phyloP scores from a whole-genome alignment of 345 rosid genomes.

The Excoecaria cochinchinensis region DNA sequence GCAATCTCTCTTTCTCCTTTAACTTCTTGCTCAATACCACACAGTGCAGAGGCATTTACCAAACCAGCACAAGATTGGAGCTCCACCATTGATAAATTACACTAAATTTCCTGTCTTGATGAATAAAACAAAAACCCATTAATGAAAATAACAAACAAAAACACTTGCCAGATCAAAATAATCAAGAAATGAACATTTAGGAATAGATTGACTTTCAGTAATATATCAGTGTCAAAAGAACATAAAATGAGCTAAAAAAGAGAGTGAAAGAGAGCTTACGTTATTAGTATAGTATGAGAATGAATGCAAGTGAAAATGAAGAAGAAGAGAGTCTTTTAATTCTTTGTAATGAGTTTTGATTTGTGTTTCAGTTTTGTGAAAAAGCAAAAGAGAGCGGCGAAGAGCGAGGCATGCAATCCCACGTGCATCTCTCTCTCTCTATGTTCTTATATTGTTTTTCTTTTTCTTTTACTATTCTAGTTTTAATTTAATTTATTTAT shows the following conservation, averaged over 20 bases:
- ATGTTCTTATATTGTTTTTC: not conserved
- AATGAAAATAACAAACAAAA: conserved; percentile 1
- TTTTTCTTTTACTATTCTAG: not conserved
- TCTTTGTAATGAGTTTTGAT: not conserved
- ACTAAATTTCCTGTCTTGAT: not conserved
- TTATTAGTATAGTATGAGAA: too few species aligned
- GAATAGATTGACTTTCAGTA: not conserved
- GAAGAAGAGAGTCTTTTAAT: not conserved
- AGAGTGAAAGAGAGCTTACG: not conserved
- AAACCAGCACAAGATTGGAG: conserved; percentile 39
- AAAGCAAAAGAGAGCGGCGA: conserved; percentile 32
- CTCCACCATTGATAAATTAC: conserved; percentile 39
- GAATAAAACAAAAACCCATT: conserved; percentile 7
- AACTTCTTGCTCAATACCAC: conserved; percentile 40
- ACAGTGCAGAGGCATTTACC: conserved; percentile 45
- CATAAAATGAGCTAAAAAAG: not conserved
- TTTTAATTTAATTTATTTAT: not conserved
- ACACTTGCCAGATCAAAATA: not conserved
- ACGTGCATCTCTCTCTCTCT: conserved; percentile 34
- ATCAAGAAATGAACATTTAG: conserved; percentile 5
- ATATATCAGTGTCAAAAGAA: not conserved
- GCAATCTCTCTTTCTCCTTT: conserved; percentile 33
- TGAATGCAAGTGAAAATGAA: not conserved
- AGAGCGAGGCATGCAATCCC: conserved; percentile 37
- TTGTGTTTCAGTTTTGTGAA: conserved; percentile 21